Percentiles rank a stretch among this genome's conserved stretches.
Conservation (phyloP, 1,139 yeast species). For the Magnusiomyces sp. region DNA sequence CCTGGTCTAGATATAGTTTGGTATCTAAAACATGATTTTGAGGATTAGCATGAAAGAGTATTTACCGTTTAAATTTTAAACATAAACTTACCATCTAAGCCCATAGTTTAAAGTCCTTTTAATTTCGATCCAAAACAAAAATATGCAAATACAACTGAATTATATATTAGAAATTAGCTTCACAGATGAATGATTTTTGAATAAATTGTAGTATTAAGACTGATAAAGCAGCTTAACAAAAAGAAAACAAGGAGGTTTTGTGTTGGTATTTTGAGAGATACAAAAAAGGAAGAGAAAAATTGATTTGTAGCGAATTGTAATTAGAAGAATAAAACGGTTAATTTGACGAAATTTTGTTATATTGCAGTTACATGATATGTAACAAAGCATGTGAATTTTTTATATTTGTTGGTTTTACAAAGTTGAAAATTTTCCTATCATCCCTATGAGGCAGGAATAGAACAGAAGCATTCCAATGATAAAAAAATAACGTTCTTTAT, state of each 20-base stretch:
- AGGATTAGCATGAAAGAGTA: too few species aligned
- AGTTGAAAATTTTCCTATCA: not conserved
- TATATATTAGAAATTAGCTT: too few species aligned
- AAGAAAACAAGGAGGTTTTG: not conserved
- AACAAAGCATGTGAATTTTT: not conserved
- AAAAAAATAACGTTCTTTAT: not conserved
- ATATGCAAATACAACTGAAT: too few species aligned
- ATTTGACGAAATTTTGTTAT: too few species aligned
- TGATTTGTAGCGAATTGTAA: not conserved
- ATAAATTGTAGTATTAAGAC: not conserved
- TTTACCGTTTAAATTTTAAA: too few species aligned
- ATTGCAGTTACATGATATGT: not conserved
- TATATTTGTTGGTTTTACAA: not conserved
- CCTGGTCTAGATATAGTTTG: constrained; percentile 18
- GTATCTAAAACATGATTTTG: not conserved
- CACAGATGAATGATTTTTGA: not conserved
- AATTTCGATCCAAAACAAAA: too few species aligned
- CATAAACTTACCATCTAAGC: too few species aligned
- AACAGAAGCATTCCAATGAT: not conserved
- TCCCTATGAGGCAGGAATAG: too few species aligned
- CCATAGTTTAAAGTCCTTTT: too few species aligned
- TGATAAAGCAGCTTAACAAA: not conserved
- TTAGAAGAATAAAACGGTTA: too few species aligned
- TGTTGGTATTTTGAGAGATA: not conserved
- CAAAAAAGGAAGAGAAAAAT: constrained; percentile 1